Conservation (phyloP, 2,329 filamentous ascomycete species). For the Xylaria multiplex region DNA sequence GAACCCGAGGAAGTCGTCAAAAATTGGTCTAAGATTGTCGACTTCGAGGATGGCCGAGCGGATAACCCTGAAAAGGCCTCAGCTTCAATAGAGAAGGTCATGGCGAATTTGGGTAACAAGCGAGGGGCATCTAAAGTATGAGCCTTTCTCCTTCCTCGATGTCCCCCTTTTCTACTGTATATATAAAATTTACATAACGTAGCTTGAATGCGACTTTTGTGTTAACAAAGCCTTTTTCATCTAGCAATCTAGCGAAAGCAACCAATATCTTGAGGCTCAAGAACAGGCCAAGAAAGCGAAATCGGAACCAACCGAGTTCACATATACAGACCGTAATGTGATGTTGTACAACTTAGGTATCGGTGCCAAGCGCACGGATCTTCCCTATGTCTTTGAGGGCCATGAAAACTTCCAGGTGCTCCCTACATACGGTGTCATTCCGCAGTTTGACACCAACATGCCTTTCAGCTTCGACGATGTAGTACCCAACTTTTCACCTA, state of each 20-base stretch:
- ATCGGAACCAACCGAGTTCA: slow-evolving; percentile 74
- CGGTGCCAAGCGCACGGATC: slow-evolving; percentile 88
- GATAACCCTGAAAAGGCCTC: slow-evolving; percentile 85
- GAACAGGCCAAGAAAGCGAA: slow-evolving; percentile 73
- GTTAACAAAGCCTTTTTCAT: slow-evolving; percentile 41
- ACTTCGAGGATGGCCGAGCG: slow-evolving; percentile 87
- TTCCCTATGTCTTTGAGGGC: slow-evolving; percentile 90
- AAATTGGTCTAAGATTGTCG: slow-evolving; percentile 79
- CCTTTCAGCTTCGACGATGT: slow-evolving; percentile 85
- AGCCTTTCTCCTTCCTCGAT: slow-evolving; percentile 49
- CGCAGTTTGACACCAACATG: slow-evolving; percentile 84
- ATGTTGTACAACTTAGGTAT: slow-evolving; percentile 97
- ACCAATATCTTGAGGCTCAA: slow-evolving; percentile 78
- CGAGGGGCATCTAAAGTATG: slow-evolving; percentile 69
- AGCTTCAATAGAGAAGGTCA: slow-evolving; percentile 79
- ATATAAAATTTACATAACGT: slow-evolving; percentile 42
- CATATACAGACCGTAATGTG: slow-evolving; percentile 85
- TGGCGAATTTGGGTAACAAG: slow-evolving; percentile 86
- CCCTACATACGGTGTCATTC: slow-evolving; percentile 95
- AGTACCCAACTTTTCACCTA: slow-evolving; percentile 94
- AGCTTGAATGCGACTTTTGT: slow-evolving; percentile 38
- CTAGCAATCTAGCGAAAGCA: slow-evolving; percentile 55
- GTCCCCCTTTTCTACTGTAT: slow-evolving; percentile 40
- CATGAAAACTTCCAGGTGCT: slow-evolving; percentile 91
- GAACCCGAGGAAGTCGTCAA: slow-evolving; percentile 85